Base-by-base conservation (phyloP, 2,329 filamentous ascomycete species). In the Ceratocystiopsis brevicomis region DNA sequence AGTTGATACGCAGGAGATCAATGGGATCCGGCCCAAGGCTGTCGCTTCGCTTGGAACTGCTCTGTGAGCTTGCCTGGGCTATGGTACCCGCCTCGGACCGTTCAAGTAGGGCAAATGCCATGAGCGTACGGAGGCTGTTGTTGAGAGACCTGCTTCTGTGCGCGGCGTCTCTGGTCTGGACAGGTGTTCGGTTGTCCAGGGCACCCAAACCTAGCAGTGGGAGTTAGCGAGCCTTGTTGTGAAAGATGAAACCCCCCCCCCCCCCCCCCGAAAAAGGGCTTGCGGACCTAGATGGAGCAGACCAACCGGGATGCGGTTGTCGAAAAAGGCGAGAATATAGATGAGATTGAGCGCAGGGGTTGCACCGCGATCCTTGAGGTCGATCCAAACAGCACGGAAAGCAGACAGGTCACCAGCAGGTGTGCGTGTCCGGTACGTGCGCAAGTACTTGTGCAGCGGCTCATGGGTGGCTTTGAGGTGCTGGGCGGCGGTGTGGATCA, bases 401-500 rank as follows among this genome's bases (percentile, higher is more conserved):
- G 67, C 63, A 1, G 59, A 61, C 15, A 72, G 51, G 6, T 61
- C 61, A 3, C 65, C 67, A 1, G 74, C 65, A 47, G 68, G 70
- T 6, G 71, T 68, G 38, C 71, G 68, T 1, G 64, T 69, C 36
- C 66, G 61, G 45, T 72, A 76, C 2, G 68, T 68, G 47, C 65
- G 64, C n/a, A 76, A 59, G 47, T 77, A 81, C 48, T 65, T 73
- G 1, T 71, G 67, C 3, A 81, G 60, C 0, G 76, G 72, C 48
- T 78, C 76, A 16, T 66, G 62, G 0, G 73, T 76, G 3, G 69
- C 67, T 44, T 70, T 75, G 14, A 81, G 59, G 33, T 76, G 67
- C 48, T 73, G 68, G 1, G 74, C 74, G 2, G 77, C 71, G 0
- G 76, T 71, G 50, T 81, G 76, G 17, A 83, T 77, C 48, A 78